Base-by-base conservation (phyloP, 441 rosid species). In the Arabidopsis lyrata region DNA sequence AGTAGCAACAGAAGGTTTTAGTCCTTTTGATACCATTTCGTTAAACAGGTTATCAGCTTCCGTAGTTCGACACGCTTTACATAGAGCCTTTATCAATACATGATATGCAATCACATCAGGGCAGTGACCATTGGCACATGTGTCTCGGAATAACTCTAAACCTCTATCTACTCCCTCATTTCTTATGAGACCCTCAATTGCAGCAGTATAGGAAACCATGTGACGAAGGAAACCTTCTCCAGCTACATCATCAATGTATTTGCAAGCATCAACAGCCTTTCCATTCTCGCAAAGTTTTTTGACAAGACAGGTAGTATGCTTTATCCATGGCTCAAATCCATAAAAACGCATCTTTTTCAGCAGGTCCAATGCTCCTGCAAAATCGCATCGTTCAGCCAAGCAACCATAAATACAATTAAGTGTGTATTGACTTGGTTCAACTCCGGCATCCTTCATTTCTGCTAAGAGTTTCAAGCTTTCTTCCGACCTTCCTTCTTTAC, bases 281-380 rank as follows among this genome's bases (percentile, higher is more conserved):
- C 88, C 86, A 73, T 66, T 61, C 75, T 84, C 81, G 63, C 92
- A 90, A 59, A 91, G 76, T 36, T 70, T 81, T 52, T 82, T 87
- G 2, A 91, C 88, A 38, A 94, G 89, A 63, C 70, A 78, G 71
- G 91, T 87, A 59, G 89, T 82, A 80, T 90, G 86, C 78, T 91
- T 94, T 70, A 86, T 83, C 93, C 93, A 94, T 22, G 98, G 97
- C 77, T 85, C 83, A 44, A 85, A 87, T 61, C 96, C 97, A 78
- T 86, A 77, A 63, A 81, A 34, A 31, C 92, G 90, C 99, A 94
- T 90, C 73, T 74, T 82, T 81, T 79, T 92, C 64, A 87, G 69
- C 49, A 86, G 52, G 78, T 76, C 83, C 42, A 88, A 73, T 62
- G 98, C 90, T 78, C 90, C 90, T 53, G 74, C 75, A 63, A 81